Percentiles rank a stretch among this genome's conserved stretches.
Evolutionary conservation across 2,329 filamentous ascomycete species (phyloP).

Genomic region (Aureobasidium melanogenum): DNA sequence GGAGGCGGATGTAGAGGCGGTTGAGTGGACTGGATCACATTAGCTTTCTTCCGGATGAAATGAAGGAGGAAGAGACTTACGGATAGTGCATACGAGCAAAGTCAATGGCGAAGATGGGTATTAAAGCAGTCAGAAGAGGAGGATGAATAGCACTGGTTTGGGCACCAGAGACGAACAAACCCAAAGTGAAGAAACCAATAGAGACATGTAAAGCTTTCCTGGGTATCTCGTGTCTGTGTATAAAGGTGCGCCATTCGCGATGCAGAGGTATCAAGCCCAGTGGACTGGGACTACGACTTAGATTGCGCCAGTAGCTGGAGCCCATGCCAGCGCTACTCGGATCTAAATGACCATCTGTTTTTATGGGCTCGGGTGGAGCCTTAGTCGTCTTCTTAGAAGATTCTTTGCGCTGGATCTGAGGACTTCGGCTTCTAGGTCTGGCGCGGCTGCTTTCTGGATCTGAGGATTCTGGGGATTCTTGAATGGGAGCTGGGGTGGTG

Average conservation of each 20-base stretch:
- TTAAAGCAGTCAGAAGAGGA: slow-evolving; percentile 67
- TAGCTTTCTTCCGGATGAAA: neutral
- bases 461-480: slow-evolving; percentile 41
- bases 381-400: slow-evolving; percentile 35
- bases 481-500: slow-evolving; percentile 50
- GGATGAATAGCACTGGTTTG: slow-evolving; percentile 74
- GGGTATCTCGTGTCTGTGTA: slow-evolving; percentile 92
- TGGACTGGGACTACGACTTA: slow-evolving; percentile 86
- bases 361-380: neutral
- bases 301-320: slow-evolving; percentile 73
- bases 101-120: slow-evolving; percentile 78
- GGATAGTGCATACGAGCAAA: slow-evolving; percentile 74
- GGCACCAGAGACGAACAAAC: slow-evolving; percentile 71
- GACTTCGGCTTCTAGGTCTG: slow-evolving; percentile 63
- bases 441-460: slow-evolving; percentile 48
- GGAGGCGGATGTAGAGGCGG: slow-evolving; percentile 68
- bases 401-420: slow-evolving; percentile 34
- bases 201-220: slow-evolving; percentile 90
- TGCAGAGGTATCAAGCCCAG: slow-evolving; percentile 93
- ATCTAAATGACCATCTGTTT: slow-evolving; percentile 58
- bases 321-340: slow-evolving; percentile 58
- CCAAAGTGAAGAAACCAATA: slow-evolving; percentile 87
- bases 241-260: slow-evolving; percentile 75
- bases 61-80: slow-evolving; percentile 2
- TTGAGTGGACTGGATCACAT: slow-evolving; percentile 53